These are phyloP conservation scores for Saccharomyces hybrid DNA, from an alignment of 1,139 yeast species.

Conservation along the genomic window DNA sequence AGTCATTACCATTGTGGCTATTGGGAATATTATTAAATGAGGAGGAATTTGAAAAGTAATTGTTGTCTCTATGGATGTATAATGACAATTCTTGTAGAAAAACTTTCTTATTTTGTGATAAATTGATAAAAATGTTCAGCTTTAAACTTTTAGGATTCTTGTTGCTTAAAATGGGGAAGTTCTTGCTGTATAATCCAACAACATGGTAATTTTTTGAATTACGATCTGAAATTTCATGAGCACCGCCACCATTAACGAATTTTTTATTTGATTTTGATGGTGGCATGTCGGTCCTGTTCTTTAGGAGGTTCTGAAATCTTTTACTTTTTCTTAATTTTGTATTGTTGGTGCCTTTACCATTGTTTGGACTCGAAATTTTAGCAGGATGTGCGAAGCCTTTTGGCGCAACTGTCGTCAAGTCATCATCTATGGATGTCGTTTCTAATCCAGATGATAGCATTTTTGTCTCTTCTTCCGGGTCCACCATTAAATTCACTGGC, in stretches of 20 bases:
- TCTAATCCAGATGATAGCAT: slow-evolving; percentile 7
- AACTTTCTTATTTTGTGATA: slow-evolving; percentile 23
- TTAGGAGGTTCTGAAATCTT: slow-evolving; percentile 10
- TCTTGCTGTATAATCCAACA: slow-evolving; percentile 23
- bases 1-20: background rate
- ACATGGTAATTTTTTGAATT: slow-evolving; percentile 9
- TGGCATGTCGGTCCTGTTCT: background rate
- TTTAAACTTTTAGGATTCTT: slow-evolving; percentile 28
- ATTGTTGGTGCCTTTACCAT: background rate
- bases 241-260: background rate
- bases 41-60: background rate
- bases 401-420: slow-evolving; percentile 1
- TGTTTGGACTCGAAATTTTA: background rate
- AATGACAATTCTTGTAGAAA: slow-evolving; percentile 29
- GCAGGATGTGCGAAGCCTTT: background rate
- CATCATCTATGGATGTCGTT: slow-evolving; percentile 3
- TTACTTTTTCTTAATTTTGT: slow-evolving; percentile 14
- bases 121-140: slow-evolving; percentile 25
- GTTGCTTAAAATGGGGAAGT: slow-evolving; percentile 28
- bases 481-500: slow-evolving; percentile 11
- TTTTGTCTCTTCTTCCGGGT: slow-evolving; percentile 9
- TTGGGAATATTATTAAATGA: background rate
- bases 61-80: slow-evolving; percentile 14
- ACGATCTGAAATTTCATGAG: background rate
- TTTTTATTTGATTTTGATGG: background rate